Base-by-base conservation (phyloP, 2,329 filamentous ascomycete species). In the Leptographium procerum region DNA sequence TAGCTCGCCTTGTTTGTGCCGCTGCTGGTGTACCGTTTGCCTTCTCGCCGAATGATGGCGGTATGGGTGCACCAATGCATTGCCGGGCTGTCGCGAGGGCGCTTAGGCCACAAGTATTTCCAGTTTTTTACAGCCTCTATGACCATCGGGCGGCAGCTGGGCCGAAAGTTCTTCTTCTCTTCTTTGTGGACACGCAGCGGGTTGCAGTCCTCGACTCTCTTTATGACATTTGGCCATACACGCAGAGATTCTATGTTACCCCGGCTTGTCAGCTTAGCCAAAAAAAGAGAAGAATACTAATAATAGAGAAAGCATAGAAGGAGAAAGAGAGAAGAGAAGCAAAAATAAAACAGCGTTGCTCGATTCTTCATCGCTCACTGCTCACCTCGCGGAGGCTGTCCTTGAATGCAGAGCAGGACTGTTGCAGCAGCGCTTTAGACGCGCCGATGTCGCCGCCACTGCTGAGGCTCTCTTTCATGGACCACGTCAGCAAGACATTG, bases 1-100 rank as follows among this genome's bases (percentile, higher is more conserved):
- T 62, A 62, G 14, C 3, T 9, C 3, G 55, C 40, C 4, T 16
- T 36, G 2, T 26, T 8, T 4, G 9, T 24, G 45, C 61, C 59
- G 13, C 31, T 31, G 45, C 61, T 61, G 2, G 36, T 29, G 31
- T 61, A 62, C 5, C 26, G 24, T 2, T 14, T 24, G 14, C 61
- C 61, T 2, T n/a, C 1, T 5, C 59, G 55, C 1, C 55, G 57
- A 16, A 61, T 52, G 24, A 59, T 62, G 16, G 61, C 61, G 2
- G 26, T 29, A 10, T 62, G 59, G 5, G 57, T 62, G 7, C 22
- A 3, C 55, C 55, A 61, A n/a, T 58, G 47, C 9, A 62, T 55
- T 24, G 43, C 53, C 1, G 33, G 47, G 6, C 6, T 14, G 28
- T 3, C 24, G 1, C 5, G 9, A 5, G 29, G 43, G 11, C 28